Evolutionary conservation across 2,329 filamentous ascomycete genomes (phyloP), one percentile per base, ranked within the genome.

Genomic region (Aurifilum marmelostoma): DNA sequence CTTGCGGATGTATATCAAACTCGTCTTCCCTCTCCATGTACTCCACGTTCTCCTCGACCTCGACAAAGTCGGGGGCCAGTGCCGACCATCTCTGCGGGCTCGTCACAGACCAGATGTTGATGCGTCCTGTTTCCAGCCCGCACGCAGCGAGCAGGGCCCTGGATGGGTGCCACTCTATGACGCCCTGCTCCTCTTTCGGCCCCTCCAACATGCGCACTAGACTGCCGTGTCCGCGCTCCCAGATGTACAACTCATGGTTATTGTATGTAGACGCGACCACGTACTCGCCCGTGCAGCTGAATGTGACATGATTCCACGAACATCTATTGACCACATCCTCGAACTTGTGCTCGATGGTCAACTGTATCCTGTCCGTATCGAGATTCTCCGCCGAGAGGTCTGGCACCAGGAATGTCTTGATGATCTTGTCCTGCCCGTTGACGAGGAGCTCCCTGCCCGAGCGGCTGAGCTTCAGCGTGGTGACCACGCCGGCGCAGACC

Each of bases 221-320:
- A 79, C 93, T 97, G 64, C 96, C 96, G 75, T 97, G 93, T 67
- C 91, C 92, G 67, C 96, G 89, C 81, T 99, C 96, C 96, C 95
- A 98, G 37, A 98, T 94, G 80, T 98, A 98, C 72, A 99, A 92
- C 80, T 99, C 95, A 75, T 97, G 94, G 76, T 99, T 99, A 85
- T 98, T 98, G 79, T 94, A 97, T 1, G 96, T 98, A 34, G 94
- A 97, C 0, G 97, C 96, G 32, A 94, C 94, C 54, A 99, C 94
- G 77, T 98, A 98, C 80, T 99, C 96, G 65, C 94, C 94, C 0
- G 92, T 96, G 0, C 93, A 91, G 76, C 93, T 97, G 78, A 99
- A 98, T 0, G 94, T 94, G 69, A 97, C 94, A 76, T 97, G 94
- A 76, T 98, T 99, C 96, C 96, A 99, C 8, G 92, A 94, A 16